Conservation (phyloP, 1,284 basidiomycete species). For the Sphagnurus paluster region DNA sequence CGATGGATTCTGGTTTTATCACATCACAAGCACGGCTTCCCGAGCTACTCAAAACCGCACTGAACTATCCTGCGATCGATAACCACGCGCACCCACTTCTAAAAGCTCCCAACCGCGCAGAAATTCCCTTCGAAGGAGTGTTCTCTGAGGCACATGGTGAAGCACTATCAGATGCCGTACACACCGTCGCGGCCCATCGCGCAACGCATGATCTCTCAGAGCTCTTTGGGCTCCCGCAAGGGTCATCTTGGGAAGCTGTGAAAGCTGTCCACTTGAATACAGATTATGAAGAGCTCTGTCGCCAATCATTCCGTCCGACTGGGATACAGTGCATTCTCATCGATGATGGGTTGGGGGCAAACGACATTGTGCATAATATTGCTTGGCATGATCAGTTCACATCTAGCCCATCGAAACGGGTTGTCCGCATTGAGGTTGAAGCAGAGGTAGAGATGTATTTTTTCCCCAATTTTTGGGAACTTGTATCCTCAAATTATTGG, state of each 20-base stretch:
- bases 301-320: conserved; percentile 48
- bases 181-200: conserved; percentile 59
- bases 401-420: conserved; percentile 49
- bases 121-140: conserved; percentile 58
- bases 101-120: conserved; percentile 41
- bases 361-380: conserved; percentile 49
- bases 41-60: conserved; percentile 30
- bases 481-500: too few relatives aligned
- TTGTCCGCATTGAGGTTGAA: conserved; percentile 65
- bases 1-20: too few relatives aligned
- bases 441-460: too few relatives aligned
- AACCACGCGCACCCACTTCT: conserved; percentile 78
- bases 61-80: conserved; percentile 53
- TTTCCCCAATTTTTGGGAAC: too few relatives aligned
- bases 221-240: conserved; percentile 44
- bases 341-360: conserved; percentile 64
- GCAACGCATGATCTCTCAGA: conserved; percentile 54
- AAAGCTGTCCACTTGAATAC: conserved; percentile 43
- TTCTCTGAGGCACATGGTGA: conserved; percentile 62
- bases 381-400: conserved; percentile 65
- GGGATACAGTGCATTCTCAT: conserved; percentile 66
- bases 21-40: conserved; percentile 7
- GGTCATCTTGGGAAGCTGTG: conserved; percentile 56
- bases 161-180: conserved; percentile 51
- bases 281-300: conserved; percentile 58